Base-by-base conservation (phyloP, 257 asterid genomes). In the Penstemon davidsonii region DNA sequence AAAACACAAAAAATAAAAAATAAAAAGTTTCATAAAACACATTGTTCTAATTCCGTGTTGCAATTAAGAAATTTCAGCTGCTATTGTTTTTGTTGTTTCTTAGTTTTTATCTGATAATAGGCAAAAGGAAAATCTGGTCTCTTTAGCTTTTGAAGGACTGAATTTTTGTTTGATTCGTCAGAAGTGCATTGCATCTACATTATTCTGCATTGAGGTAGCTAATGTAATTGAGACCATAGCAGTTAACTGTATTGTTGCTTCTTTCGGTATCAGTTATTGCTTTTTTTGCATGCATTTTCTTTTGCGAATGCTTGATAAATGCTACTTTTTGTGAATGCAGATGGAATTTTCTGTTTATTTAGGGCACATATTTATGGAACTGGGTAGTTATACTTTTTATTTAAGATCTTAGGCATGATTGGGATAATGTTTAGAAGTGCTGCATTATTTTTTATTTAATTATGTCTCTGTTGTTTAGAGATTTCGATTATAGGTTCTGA, bases 181-280 rank as follows among this genome's bases (percentile, higher is more conserved):
- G 72, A 63, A 60, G 72, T 55, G 62, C 13, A 39, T 18, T 55
- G 65, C 7, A n/a, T 52, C 33, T 56, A 33, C 62, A 39, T 64
- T 43, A 43, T 49, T 66, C 60, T 68, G 70, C 55, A 72, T 72
- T 65, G 39, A 63, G 78, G 76, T 75, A 55, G 58, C 39, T 47
- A 66, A 40, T 59, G 12, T 55, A 10, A 8, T 63, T 25, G 65
- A 70, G 15, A 52, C 3, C 33, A 45, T 25, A 57, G 8, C 11
- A 58, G 47, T 58, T 12, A 4, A 40, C 52, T 40, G 36, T 7
- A 19, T 55, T 51, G 18, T 56, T 63, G 62, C 71, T 55, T 62
- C 18, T 56, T 67, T 41, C 42, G 13, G 8, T 71, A 71, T 38
- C 70, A 50, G 25, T 67, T 57, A 6, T 46, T 61, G 56, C 39